Evolutionary conservation across 1,284 basidiomycete genomes (phyloP), one percentile per base, ranked within the genome.

Genomic region (Tilletia indica): DNA sequence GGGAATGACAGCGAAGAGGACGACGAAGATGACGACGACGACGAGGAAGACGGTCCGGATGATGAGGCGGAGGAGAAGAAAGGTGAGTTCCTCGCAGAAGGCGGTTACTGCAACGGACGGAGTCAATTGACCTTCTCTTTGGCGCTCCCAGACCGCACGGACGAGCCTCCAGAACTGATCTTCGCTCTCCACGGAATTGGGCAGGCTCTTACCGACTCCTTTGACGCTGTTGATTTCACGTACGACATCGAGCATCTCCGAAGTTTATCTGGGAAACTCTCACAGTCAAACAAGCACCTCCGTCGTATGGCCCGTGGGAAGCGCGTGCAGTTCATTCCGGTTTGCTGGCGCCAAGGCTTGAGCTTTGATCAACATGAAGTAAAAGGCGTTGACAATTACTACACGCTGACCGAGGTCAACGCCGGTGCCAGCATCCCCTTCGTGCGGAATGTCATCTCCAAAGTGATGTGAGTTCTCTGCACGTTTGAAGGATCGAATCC

Each of bases 371-470:
- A 68, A 14, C 12, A 25, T 0, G 61, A 42, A 25, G 38, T 49
- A 4, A 42, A 71, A 5, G 70, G 51, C n/a, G 71, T 68, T 38
- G 72, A 73, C 47, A 75, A 75, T n/a, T n/a, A 36, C 21, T 75
- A 71, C 66, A 51, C 63, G 1, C 63, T 76, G 16, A 31, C n/a
- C 14, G 74, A 76, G 25, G 68, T 76, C 45, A 74, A 48, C 21
- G 71, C 72, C 16, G 61, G 68, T 47, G 73, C 68, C 16, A 54
- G 67, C 4, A 82, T 82, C 25, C 84, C 82, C 14, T 77, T 85
- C 48, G 74, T 85, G 0, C 75, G 84, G 4, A 77, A 79, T 45
- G 72, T 85, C 31, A 80, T 84, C 12, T 74, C 73, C 12, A 80
- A 81, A 6, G 77, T 83, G 31, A 45, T 66, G 61, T 64, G 14